These are phyloP conservation scores for Linderniella brevidens DNA, from an alignment of 257 asterid species.

Conservation along the genomic window DNA sequence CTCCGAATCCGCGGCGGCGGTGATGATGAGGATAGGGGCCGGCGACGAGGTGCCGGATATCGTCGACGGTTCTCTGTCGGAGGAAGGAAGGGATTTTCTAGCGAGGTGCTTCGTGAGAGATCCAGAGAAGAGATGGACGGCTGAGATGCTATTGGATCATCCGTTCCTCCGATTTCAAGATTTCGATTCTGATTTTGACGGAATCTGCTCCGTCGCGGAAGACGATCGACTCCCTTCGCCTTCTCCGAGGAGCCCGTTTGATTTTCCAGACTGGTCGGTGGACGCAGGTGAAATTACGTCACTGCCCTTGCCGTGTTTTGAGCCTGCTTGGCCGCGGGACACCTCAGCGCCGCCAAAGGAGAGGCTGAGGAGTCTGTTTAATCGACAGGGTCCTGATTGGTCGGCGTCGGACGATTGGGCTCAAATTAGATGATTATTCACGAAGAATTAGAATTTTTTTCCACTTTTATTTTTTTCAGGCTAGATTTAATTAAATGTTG, in stretches of 20 bases:
- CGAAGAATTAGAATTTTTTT: too few relatives aligned
- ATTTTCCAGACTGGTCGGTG: conserved; percentile 50
- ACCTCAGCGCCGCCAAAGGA: conserved; percentile 19
- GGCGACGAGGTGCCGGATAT: conserved; percentile 51
- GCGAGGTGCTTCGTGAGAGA: conserved; percentile 41
- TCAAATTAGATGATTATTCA: too few relatives aligned
- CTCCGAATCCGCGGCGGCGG: conserved; percentile 27
- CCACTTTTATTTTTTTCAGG: too few relatives aligned
- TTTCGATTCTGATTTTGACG: background rate
- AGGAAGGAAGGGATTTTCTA: conserved; percentile 51
- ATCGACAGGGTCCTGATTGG: conserved; percentile 25
- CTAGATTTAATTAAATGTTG: too few relatives aligned
- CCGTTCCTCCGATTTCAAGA: conserved; percentile 30
- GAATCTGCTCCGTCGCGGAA: background rate
- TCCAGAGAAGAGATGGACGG: conserved; percentile 70
- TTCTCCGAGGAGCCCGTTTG: conserved; percentile 68
- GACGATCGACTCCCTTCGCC: conserved; percentile 8
- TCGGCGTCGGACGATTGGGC: conserved; percentile 49
- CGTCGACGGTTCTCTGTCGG: conserved; percentile 40
- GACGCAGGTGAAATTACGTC: conserved; percentile 21
- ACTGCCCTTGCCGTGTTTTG: conserved; percentile 20
- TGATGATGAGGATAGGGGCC: conserved; percentile 47
- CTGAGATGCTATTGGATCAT: conserved; percentile 74
- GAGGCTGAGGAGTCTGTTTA: conserved; percentile 23
- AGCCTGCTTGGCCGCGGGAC: conserved; percentile 9